A percentile compares a stretch with the other conserved stretches of the same genome.
These are phyloP conservation scores for Penicillium lagena DNA, from an alignment of 495 filamentous ascomycete species.

Conservation along the genomic window DNA sequence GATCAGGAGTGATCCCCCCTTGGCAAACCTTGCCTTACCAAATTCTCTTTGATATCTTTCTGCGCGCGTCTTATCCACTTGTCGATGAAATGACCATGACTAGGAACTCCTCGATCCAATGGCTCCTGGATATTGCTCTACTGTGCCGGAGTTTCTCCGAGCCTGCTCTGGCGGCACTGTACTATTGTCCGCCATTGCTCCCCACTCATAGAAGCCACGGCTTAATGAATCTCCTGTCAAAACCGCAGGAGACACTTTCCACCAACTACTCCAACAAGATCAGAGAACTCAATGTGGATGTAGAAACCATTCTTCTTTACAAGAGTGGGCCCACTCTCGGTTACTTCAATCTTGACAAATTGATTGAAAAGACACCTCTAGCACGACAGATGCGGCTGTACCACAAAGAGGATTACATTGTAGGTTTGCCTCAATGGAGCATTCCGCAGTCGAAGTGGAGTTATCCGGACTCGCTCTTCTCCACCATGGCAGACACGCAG, in stretches of 20 bases:
- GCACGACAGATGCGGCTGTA: constrained; percentile 35
- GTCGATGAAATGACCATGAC: constrained; percentile 36
- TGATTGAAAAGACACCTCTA: constrained; percentile 38
- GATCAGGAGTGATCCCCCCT: constrained; percentile 47
- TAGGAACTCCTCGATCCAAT: constrained; percentile 41
- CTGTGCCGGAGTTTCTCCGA: constrained; percentile 63
- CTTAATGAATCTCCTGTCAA: constrained; percentile 40
- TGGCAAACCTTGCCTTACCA: constrained; percentile 71
- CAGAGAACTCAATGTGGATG: constrained; percentile 62
- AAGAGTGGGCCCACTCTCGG: constrained; percentile 39
- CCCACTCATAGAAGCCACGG: constrained; percentile 45
- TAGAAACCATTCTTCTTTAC: constrained; percentile 33
- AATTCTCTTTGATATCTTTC: constrained; percentile 62
- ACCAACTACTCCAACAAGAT: constrained; percentile 63
- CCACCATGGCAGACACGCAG: constrained; percentile 39
- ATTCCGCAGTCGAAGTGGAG: constrained; percentile 45
- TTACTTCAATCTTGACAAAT: constrained; percentile 37
- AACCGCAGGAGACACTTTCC: constrained; percentile 28
- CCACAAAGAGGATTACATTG: constrained; percentile 28
- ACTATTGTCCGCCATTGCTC: constrained; percentile 58
- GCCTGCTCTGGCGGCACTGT: constrained; percentile 69
- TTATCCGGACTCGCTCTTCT: constrained; percentile 56
- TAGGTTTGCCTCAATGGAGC: constrained; percentile 22
- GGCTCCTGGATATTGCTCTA: constrained; percentile 54
- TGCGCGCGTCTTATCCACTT: constrained; percentile 56